Evolutionary conservation across 140 eudicot genomes (phyloP), one percentile per base, ranked within the genome.

Genomic region (Senecio squalidus): DNA sequence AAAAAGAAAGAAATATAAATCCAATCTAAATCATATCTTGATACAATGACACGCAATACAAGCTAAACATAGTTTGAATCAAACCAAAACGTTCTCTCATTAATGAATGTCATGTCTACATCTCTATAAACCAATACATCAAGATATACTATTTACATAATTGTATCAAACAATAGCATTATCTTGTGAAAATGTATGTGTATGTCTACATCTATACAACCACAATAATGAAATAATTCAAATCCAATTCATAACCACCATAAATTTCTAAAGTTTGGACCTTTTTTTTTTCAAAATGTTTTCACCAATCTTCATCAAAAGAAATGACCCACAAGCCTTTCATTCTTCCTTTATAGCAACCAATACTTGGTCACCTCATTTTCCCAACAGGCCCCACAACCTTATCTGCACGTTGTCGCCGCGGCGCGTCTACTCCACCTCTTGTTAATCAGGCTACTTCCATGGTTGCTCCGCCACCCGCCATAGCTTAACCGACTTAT

Each of bases 401-500:
- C 3, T 26, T 46, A 69, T 26, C 54, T 38, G 33, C 20, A 13
- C 45, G 13, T 14, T 21, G 18, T 36, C 34, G 20, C 60, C 60
- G 58, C 25, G 53, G 60, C 61, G 67, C 43, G 61, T 52, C 38
- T 22, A n/a, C 33, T 11, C 24, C 36, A 40, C 39, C 24, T 15
- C 66, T 14, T 21, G 17, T 13, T n/a, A 29, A 18, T 5, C 48
- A 33, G 10, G 9, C 20, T 26, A 48, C 43, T 36, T 47, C 54
- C 61, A 38, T 55, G 67, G 78, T 66, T 80, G 28, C 59, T 88
- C 94, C 14, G 70, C 58, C 69, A 88, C 74, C 17, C 91, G 72
- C 96, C 96, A 88, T 11, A 88, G 62, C 66, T 72, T 82, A 5
- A 88, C 92, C 1, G 88, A 79, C 60, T 75, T 88, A 55, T 88